Evolutionary conservation across 768 basidiomycete species (phyloP).

Genomic region (Suillus spraguei): DNA sequence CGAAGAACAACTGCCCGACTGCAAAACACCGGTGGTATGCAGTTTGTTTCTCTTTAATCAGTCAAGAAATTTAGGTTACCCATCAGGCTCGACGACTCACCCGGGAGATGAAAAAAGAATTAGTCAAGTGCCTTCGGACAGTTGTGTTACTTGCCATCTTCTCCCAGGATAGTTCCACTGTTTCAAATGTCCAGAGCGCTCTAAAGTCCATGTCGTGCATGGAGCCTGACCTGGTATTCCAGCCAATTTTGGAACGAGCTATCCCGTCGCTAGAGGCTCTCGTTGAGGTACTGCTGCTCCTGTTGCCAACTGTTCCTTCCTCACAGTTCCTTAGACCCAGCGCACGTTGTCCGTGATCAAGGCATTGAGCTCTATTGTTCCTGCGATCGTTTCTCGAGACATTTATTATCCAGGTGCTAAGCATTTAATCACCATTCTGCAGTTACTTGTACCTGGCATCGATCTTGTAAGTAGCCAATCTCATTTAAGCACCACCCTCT

Average conservation of each 20-base stretch:
- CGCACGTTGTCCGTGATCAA: conserved; percentile 86
- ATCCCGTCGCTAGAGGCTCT: conserved; percentile 86
- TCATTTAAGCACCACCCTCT: neutral
- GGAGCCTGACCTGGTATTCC: conserved; percentile 85
- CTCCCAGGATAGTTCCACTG: conserved; percentile 76
- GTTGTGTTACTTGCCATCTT: conserved; percentile 90
- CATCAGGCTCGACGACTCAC: conserved; percentile 74
- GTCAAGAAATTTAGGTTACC: conserved; percentile 9
- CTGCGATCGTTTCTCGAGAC: conserved; percentile 76
- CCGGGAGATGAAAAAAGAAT: conserved; percentile 74
- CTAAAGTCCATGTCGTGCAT: conserved; percentile 81
- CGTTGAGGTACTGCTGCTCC: conserved; percentile 60
- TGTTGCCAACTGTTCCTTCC: neutral
- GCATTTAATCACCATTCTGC: conserved; percentile 76
- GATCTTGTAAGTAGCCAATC: conserved; percentile 60
- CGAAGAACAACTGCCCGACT: conserved; percentile 74
- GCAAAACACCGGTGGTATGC: conserved; percentile 73
- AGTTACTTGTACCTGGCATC: conserved; percentile 83
- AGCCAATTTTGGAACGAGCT: conserved; percentile 80
- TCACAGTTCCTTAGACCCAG: conserved; percentile 57
- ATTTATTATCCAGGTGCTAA: conserved; percentile 84
- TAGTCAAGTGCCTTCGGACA: conserved; percentile 81
- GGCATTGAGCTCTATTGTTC: conserved; percentile 78
- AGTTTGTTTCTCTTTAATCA: conserved; percentile 1
- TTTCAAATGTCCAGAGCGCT: conserved; percentile 75